These are phyloP conservation scores for Plenodomus biglobosus DNA, from an alignment of 2,329 filamentous ascomycete genomes.

Conservation along the genomic window DNA sequence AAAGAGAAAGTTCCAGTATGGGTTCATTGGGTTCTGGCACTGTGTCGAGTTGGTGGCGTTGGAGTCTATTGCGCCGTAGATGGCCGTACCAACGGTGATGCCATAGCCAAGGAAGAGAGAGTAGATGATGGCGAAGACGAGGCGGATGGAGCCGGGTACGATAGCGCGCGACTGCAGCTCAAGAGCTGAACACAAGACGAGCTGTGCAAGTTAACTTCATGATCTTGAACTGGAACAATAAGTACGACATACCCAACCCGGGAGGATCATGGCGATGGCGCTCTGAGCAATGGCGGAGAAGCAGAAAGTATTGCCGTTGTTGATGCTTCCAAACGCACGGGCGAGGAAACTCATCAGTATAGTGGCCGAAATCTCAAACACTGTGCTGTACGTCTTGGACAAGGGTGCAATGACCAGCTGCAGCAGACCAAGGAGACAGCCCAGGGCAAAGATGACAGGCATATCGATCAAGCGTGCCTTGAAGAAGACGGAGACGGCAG, in stretches of 20 bases:
- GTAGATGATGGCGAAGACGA: constrained; percentile 56
- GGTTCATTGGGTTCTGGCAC: constrained; percentile 50
- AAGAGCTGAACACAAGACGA: constrained; percentile 50
- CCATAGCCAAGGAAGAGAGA: constrained; percentile 55
- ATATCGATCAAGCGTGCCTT: constrained; percentile 74
- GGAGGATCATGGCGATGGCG: constrained; percentile 53
- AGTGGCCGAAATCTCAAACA: constrained; percentile 52
- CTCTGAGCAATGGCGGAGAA: constrained; percentile 54
- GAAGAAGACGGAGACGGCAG: constrained; percentile 76
- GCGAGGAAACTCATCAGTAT: constrained; percentile 53
- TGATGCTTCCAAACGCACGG: constrained; percentile 51
- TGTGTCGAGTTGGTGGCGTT: constrained; percentile 48
- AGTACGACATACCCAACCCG: constrained; percentile 42
- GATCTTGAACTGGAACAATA: neutral
- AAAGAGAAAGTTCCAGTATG: constrained; percentile 66
- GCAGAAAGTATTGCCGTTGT: constrained; percentile 47
- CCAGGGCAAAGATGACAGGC: constrained; percentile 74
- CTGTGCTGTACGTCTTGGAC: constrained; percentile 66
- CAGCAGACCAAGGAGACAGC: constrained; percentile 70
- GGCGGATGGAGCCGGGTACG: constrained; percentile 52
- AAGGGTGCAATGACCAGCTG: constrained; percentile 73
- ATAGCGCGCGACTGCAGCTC: constrained; percentile 52
- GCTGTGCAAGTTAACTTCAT: constrained; percentile 11
- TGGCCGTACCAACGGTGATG: constrained; percentile 52
- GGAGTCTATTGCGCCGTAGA: constrained; percentile 50